A percentile compares a stretch with the other conserved stretches of the same genome.
These are phyloP conservation scores for Metschnikowia kunwiensis DNA, from an alignment of 805 yeast genomes.

Conservation along the genomic window DNA sequence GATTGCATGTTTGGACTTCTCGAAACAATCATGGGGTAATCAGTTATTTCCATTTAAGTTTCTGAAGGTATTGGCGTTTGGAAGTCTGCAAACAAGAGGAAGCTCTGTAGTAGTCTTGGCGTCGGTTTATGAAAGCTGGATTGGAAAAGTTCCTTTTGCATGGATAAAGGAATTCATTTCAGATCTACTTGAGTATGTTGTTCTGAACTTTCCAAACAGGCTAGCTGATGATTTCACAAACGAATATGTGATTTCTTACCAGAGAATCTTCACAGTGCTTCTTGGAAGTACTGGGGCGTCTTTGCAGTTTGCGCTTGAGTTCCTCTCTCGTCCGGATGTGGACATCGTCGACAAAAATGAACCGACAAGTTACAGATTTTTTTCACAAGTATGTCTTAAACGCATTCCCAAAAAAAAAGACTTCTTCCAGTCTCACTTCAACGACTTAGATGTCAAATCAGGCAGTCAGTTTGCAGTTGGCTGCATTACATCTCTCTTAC, in stretches of 20 bases:
- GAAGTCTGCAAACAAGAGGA: neutral
- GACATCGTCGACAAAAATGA: conserved; percentile 1
- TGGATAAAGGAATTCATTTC: conserved; percentile 7
- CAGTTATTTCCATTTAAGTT: conserved; percentile 3
- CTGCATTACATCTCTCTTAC: conserved; percentile 1
- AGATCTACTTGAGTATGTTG: conserved; percentile 2
- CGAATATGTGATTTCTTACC: conserved; percentile 1
- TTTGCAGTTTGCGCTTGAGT: conserved; percentile 2
- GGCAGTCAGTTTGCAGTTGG: neutral
- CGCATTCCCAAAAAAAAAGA: conserved; percentile 5
- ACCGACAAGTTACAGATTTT: neutral
- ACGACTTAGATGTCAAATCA: neutral
- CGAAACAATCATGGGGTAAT: conserved; percentile 4
- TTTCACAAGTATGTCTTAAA: neutral
- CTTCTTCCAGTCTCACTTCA: conserved; percentile 5
- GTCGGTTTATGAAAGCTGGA: neutral
- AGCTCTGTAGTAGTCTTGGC: no score
- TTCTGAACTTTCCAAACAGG: neutral
- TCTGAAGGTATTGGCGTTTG: neutral
- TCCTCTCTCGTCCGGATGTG: conserved; percentile 3
- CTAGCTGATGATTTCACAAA: neutral
- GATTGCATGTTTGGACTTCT: neutral
- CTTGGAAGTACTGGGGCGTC: neutral
- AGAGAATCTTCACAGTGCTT: neutral
- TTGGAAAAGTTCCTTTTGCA: conserved; percentile 5